Evolutionary conservation across 2,329 filamentous ascomycete genomes (phyloP).

Genomic region (Trichophyton equinum): DNA sequence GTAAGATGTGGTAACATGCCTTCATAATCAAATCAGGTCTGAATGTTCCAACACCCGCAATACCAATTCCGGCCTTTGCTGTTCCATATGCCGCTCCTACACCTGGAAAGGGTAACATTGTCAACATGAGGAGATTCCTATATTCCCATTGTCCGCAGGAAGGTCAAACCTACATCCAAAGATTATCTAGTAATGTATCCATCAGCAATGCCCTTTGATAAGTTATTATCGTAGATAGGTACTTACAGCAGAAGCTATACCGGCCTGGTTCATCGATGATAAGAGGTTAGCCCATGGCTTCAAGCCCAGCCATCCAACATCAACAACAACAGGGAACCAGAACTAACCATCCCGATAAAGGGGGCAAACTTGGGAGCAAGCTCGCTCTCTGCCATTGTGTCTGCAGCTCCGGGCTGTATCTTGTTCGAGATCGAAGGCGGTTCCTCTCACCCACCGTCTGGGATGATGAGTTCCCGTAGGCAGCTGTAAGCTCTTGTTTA

Average conservation of each 20-base stretch:
- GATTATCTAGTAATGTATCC: conserved; percentile 32
- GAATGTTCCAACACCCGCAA: conserved; percentile 54
- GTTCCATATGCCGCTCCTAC: conserved; percentile 56
- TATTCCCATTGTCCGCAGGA: conserved; percentile 3
- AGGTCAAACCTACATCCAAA: conserved; percentile 36
- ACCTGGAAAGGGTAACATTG: conserved; percentile 32
- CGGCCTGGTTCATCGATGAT: conserved; percentile 25
- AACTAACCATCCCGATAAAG: conserved; percentile 54
- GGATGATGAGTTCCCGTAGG: neutral
- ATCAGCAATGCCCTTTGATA: neutral
- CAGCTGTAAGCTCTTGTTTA: neutral
- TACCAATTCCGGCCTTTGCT: conserved; percentile 56
- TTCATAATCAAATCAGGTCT: conserved; percentile 58
- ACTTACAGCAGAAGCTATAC: conserved; percentile 38
- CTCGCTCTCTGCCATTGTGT: conserved; percentile 37
- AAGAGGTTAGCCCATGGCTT: conserved; percentile 9
- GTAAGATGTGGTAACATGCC: conserved; percentile 28
- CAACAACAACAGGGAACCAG: conserved; percentile 3
- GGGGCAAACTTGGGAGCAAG: conserved; percentile 52
- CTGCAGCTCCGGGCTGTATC: neutral
- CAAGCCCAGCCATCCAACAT: conserved; percentile 12
- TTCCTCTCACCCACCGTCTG: neutral
- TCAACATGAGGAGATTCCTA: neutral
- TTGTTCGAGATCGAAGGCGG: neutral
- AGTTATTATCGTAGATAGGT: neutral